A percentile compares a stretch with the other conserved stretches of the same genome.
These are phyloP conservation scores for Boletus sp. DNA, from an alignment of 768 basidiomycete species.

Conservation along the genomic window DNA sequence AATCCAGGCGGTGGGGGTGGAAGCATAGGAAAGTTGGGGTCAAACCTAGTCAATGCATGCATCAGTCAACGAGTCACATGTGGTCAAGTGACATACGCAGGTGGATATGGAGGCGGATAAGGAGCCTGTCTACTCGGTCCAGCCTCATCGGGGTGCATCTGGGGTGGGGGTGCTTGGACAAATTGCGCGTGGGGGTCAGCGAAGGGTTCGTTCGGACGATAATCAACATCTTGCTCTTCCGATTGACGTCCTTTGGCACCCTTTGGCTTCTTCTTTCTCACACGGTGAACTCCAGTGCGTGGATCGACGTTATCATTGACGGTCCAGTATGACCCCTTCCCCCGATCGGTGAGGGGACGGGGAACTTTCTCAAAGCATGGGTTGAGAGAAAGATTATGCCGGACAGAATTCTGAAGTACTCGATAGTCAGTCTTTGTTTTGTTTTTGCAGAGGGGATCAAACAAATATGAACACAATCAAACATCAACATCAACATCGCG, in stretches of 20 bases:
- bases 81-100: slow-evolving; percentile 38
- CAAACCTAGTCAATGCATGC: slow-evolving; percentile 48
- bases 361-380: slow-evolving; percentile 91
- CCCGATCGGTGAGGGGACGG: slow-evolving; percentile 86
- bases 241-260: slow-evolving; percentile 46
- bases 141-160: slow-evolving; percentile 58
- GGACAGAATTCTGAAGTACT: slow-evolving; percentile 71
- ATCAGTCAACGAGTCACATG: not conserved
- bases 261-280: slow-evolving; percentile 84
- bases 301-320: slow-evolving; percentile 89
- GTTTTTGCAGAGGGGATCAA: slow-evolving; percentile 34
- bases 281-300: slow-evolving; percentile 82
- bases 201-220: slow-evolving; percentile 54
- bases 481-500: slow-evolving; percentile 64
- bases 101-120: slow-evolving; percentile 60
- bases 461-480: slow-evolving; percentile 61
- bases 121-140: slow-evolving; percentile 56
- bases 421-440: slow-evolving; percentile 27
- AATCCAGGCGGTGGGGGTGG: slow-evolving; percentile 47
- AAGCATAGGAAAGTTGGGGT: slow-evolving; percentile 70
- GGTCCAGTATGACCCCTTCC: slow-evolving; percentile 91
- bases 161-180: slow-evolving; percentile 43
- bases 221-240: slow-evolving; percentile 64
- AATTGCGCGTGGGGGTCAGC: slow-evolving; percentile 56
- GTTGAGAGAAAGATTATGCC: slow-evolving; percentile 86